Percentiles rank a stretch among this genome's conserved stretches.
Evolutionary conservation across 2,329 filamentous ascomycete genomes (phyloP).

Genomic region (Colletotrichum incanum): DNA sequence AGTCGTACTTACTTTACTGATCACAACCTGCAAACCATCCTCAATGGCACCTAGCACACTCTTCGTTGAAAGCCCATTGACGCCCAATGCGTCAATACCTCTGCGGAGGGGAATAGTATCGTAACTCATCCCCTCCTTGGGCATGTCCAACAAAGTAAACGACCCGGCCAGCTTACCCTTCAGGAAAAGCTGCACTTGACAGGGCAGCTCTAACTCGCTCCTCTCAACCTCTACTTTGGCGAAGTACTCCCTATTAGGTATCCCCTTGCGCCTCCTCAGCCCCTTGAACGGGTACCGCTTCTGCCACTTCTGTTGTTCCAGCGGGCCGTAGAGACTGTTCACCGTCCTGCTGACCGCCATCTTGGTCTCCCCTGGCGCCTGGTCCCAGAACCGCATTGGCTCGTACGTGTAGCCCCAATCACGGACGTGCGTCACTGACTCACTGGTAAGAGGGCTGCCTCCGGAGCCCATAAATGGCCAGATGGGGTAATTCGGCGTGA

Average conservation of each 20-base stretch:
- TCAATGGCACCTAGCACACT: conserved; percentile 9
- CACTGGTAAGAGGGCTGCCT: conserved; percentile 60
- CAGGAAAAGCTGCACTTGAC: conserved; percentile 54
- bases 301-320: background rate
- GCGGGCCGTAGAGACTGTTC: conserved; percentile 63
- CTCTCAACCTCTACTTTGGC: conserved; percentile 56
- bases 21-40: conserved; percentile 50
- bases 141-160: conserved; percentile 56
- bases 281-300: conserved; percentile 17
- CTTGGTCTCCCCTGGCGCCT: conserved; percentile 71
- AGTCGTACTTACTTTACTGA: conserved; percentile 50
- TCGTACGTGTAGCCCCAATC: conserved; percentile 60
- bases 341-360: conserved; percentile 73
- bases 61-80: background rate
- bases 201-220: conserved; percentile 55
- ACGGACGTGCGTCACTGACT: conserved; percentile 51
- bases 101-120: conserved; percentile 52
- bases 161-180: conserved; percentile 50
- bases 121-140: conserved; percentile 51
- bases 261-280: conserved; percentile 8
- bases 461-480: conserved; percentile 64
- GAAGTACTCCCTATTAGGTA: conserved; percentile 51
- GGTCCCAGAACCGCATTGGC: conserved; percentile 63
- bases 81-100: conserved; percentile 26
- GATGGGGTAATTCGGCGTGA: conserved; percentile 63